Evolutionary conservation across 345 rosid genomes (phyloP).

Genomic region (Camelina laxa): DNA sequence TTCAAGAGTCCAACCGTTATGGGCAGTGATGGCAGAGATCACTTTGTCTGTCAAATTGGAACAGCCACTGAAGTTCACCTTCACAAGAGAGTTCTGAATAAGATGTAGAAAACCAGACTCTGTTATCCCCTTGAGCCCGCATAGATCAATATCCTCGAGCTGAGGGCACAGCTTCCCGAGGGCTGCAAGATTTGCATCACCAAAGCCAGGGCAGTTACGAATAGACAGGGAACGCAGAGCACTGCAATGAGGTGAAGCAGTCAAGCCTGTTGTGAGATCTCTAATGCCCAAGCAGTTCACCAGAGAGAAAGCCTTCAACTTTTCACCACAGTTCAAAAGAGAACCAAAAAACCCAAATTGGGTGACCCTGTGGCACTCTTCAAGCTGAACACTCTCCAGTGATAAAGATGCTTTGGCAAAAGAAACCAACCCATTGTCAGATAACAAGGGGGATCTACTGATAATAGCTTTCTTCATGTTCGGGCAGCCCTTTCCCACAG

Average conservation of each 20-base stretch:
- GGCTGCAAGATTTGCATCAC: constrained; percentile 65
- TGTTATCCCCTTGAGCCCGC: constrained; percentile 69
- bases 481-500: constrained; percentile 83
- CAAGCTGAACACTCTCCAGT: constrained; percentile 80
- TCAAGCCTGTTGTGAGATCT: constrained; percentile 54
- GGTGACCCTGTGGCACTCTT: constrained; percentile 95
- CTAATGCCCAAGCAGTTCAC: constrained; percentile 74
- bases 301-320: constrained; percentile 69
- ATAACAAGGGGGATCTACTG: constrained; percentile 59
- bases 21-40: constrained; percentile 58
- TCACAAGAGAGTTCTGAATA: constrained; percentile 62
- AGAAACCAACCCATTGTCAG: constrained; percentile 81
- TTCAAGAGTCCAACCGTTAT: constrained; percentile 77
- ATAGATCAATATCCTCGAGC: constrained; percentile 66
- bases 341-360: constrained; percentile 83
- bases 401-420: constrained; percentile 66
- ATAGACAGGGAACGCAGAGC: constrained; percentile 65
- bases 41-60: constrained; percentile 68
- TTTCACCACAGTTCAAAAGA: constrained; percentile 68
- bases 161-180: constrained; percentile 80
- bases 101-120: constrained; percentile 76
- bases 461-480: constrained; percentile 68
- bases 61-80: constrained; percentile 82
- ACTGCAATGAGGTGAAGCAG: constrained; percentile 52
- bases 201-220: constrained; percentile 87